Percentiles rank a stretch among this genome's conserved stretches.
Conservation (phyloP, 208 protist genomes). For the Trypanosoma melophagium region DNA sequence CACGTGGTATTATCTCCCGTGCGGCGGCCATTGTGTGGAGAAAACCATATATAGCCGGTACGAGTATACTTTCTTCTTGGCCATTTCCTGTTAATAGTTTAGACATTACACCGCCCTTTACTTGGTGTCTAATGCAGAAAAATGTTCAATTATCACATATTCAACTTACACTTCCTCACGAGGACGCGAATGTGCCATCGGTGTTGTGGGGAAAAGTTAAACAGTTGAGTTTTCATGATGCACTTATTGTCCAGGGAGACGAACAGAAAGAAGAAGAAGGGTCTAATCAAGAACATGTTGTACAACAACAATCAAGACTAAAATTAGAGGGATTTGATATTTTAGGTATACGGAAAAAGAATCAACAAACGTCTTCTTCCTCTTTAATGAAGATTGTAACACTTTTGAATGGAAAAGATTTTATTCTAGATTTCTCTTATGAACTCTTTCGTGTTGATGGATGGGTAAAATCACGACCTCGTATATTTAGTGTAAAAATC, state of each 20-base stretch:
- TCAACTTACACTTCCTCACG: slow-evolving; percentile 19
- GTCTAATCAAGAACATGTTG: not conserved
- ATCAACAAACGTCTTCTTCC: not conserved
- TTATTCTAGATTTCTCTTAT: slow-evolving; percentile 7
- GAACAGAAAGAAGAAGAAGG: not conserved
- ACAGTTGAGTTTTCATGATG: slow-evolving; percentile 16
- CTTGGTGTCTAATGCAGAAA: slow-evolving; percentile 21
- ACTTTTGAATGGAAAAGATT: slow-evolving; percentile 1
- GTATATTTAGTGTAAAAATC: slow-evolving; percentile 18
- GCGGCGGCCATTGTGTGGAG: slow-evolving; percentile 18
- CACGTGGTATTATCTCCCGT: slow-evolving; percentile 38
- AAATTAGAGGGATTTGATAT: slow-evolving; percentile 8
- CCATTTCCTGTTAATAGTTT: not conserved
- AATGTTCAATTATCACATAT: slow-evolving; percentile 20
- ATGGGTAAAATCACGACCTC: slow-evolving; percentile 1
- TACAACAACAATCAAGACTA: slow-evolving; percentile 11
- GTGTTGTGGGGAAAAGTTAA: slow-evolving; percentile 17
- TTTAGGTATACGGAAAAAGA: not conserved
- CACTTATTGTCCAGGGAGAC: slow-evolving; percentile 1
- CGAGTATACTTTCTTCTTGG: not conserved
- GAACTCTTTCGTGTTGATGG: slow-evolving; percentile 21
- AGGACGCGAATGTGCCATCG: not conserved
- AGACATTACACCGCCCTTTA: slow-evolving; percentile 6
- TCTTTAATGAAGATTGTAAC: slow-evolving; percentile 1
- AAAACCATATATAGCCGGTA: slow-evolving; percentile 10